Conservation (phyloP, 768 basidiomycete species). For the Hygrophorus pudorinus region DNA sequence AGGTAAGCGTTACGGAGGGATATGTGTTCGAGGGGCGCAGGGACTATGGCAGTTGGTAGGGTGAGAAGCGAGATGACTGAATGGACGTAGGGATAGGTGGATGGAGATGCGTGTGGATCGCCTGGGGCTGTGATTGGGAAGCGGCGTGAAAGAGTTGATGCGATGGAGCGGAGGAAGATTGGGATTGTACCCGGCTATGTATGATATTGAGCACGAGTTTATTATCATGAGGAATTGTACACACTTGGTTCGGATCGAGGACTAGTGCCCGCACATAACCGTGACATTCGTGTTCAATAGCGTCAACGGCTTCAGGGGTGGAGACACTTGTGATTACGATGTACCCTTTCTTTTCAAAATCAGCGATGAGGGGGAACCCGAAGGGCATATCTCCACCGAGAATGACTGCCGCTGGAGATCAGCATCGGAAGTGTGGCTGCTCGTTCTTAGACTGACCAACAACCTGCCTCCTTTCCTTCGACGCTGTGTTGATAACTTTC, state of each 20-base stretch:
- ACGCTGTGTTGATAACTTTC: conserved; percentile 34
- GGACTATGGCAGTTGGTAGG: conserved; percentile 29
- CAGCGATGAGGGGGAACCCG: conserved; percentile 61
- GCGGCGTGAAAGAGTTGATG: conserved; percentile 68
- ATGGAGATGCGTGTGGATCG: conserved; percentile 66
- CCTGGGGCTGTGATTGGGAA: conserved; percentile 74
- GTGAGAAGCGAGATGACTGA: conserved; percentile 71
- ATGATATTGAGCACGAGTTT: conserved; percentile 1
- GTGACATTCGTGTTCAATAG: conserved; percentile 52
- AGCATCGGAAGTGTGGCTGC: neutral
- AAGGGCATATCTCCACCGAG: conserved; percentile 72
- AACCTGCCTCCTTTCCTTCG: conserved; percentile 51
- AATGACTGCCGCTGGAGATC: conserved; percentile 39
- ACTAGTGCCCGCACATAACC: conserved; percentile 79
- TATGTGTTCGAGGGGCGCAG: conserved; percentile 63
- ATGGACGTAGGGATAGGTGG: conserved; percentile 61
- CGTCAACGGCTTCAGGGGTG: conserved; percentile 52
- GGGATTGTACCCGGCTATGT: conserved; percentile 59
- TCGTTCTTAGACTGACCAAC: conserved; percentile 41
- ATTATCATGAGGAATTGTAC: conserved; percentile 8
- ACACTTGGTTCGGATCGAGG: conserved; percentile 69
- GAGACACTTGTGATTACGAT: conserved; percentile 77
- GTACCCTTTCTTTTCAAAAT: conserved; percentile 70
- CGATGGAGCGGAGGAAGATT: conserved; percentile 71
- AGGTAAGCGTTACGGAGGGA: conserved; percentile 54